A percentile compares a stretch with the other conserved stretches of the same genome.
Evolutionary conservation across 2,329 filamentous ascomycete species (phyloP).

Genomic region (Fusarium irregulare): DNA sequence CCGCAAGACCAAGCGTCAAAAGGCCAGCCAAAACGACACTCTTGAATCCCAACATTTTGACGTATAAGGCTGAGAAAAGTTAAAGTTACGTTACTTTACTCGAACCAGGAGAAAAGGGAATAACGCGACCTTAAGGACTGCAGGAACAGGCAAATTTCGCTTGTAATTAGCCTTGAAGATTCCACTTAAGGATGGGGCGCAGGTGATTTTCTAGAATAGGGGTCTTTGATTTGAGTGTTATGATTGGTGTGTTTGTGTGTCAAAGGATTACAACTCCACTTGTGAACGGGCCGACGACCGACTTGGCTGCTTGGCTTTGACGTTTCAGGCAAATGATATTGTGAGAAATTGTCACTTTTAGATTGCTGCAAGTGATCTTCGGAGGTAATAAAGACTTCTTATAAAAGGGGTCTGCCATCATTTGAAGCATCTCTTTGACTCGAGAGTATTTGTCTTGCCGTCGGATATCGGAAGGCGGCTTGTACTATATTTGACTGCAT

Average conservation of each 20-base stretch:
- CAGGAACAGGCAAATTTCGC: not conserved
- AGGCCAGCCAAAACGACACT: not conserved
- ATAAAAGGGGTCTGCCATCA: not conserved
- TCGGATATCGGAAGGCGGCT: no score
- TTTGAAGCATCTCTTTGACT: not conserved
- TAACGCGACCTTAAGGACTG: not conserved
- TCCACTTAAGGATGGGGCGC: not conserved
- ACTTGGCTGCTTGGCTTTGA: constrained; percentile 3
- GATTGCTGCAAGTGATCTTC: not conserved
- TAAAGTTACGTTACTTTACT: not conserved
- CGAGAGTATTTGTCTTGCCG: no score
- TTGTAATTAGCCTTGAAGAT: not conserved
- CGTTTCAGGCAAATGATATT: not conserved
- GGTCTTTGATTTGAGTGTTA: not conserved
- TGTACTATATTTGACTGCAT: not conserved
- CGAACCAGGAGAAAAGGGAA: not conserved
- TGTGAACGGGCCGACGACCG: not conserved
- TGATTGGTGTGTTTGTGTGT: not conserved
- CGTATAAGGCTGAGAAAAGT: not conserved
- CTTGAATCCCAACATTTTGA: not conserved
- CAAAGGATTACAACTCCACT: not conserved
- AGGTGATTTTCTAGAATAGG: not conserved
- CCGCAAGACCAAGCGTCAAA: not conserved
- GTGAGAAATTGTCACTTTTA: not conserved
- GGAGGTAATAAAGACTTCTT: not conserved